These are phyloP conservation scores for Kalmusia sp. DNA, from an alignment of 2,329 filamentous ascomycete genomes.

Conservation along the genomic window DNA sequence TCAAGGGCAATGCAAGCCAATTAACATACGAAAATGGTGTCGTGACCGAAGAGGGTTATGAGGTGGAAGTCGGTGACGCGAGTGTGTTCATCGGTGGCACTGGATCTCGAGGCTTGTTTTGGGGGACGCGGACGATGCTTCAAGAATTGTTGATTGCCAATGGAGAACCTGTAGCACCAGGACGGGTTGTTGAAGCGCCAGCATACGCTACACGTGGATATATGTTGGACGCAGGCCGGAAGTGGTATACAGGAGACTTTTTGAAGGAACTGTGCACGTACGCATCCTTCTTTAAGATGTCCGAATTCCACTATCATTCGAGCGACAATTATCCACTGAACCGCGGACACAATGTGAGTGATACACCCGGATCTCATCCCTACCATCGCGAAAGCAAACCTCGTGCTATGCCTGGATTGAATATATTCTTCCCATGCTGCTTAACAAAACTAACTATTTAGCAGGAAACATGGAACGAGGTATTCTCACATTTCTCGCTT, in stretches of 20 bases:
- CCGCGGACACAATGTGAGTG: constrained; percentile 49
- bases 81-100: constrained; percentile 50
- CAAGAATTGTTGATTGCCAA: constrained; percentile 51
- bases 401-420: background rate
- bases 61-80: constrained; percentile 46
- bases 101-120: constrained; percentile 55
- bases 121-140: constrained; percentile 56
- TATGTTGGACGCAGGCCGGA: constrained; percentile 54
- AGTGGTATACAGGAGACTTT: constrained; percentile 52
- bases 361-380: background rate
- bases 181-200: constrained; percentile 48
- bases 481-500: constrained; percentile 56
- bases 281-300: constrained; percentile 57
- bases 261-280: constrained; percentile 55
- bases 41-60: constrained; percentile 59
- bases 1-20: constrained; percentile 28
- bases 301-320: constrained; percentile 58
- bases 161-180: constrained; percentile 35
- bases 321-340: constrained; percentile 59
- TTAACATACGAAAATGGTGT: constrained; percentile 58
- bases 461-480: constrained; percentile 52
- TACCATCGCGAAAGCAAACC: background rate
- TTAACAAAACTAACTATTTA: constrained; percentile 47
- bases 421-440: constrained; percentile 37
- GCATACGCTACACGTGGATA: constrained; percentile 55